These are phyloP conservation scores for Polysphondylium violaceum DNA, from an alignment of 78 protist genomes.

Conservation along the genomic window DNA sequence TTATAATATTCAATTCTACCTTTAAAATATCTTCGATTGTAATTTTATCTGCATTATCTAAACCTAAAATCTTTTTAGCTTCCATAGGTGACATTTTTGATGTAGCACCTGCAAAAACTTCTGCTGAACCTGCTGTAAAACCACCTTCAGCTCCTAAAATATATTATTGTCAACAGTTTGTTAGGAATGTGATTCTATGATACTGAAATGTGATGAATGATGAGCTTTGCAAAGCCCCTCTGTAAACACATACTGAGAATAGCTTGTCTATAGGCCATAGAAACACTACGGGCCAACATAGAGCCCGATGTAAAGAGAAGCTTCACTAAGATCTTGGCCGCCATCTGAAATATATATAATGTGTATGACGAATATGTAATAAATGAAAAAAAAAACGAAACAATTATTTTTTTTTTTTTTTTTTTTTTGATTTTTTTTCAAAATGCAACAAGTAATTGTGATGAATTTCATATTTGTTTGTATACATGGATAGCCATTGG, in stretches of 20 bases:
- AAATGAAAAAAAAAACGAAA: no score
- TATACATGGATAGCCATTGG: no score
- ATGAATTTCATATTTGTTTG: not conserved
- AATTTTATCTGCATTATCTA: slow-evolving; percentile 4
- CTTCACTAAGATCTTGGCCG: slow-evolving; percentile 43
- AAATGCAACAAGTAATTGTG: not conserved
- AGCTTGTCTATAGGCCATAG: slow-evolving; percentile 79
- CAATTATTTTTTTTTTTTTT: not conserved
- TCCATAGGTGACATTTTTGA: slow-evolving; percentile 63
- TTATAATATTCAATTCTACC: slow-evolving; percentile 5
- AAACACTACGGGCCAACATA: slow-evolving; percentile 33
- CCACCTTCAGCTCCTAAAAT: slow-evolving; percentile 61
- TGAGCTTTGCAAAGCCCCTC: not conserved
- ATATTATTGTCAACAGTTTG: not conserved
- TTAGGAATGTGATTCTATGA: not conserved
- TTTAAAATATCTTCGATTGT: slow-evolving; percentile 49
- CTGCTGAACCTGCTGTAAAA: slow-evolving; percentile 29
- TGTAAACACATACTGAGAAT: slow-evolving; percentile 30
- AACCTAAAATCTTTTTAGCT: slow-evolving; percentile 77
- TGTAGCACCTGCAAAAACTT: slow-evolving; percentile 5
- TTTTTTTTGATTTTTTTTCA: not conserved
- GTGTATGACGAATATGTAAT: not conserved
- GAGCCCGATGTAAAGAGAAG: slow-evolving; percentile 39
- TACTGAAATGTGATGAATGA: not conserved
- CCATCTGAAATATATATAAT: slow-evolving; percentile 10